A percentile compares a stretch with the other conserved stretches of the same genome.
These are phyloP conservation scores for Hygrophila difformis DNA, from an alignment of 257 asterid species.

Conservation along the genomic window DNA sequence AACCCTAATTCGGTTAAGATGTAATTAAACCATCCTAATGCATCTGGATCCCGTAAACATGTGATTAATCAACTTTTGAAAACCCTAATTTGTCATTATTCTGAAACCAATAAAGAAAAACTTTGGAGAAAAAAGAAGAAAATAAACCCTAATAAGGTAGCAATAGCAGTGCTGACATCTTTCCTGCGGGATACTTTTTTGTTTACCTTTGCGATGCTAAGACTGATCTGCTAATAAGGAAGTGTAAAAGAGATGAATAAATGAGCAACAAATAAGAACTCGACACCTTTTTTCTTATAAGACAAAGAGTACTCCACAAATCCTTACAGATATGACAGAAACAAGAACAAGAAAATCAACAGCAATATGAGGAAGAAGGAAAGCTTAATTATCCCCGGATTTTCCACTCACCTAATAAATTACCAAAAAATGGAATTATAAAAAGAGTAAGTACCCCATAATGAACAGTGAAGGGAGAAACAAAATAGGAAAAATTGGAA, in stretches of 20 bases:
- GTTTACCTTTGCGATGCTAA: conserved; percentile 5
- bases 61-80: neutral
- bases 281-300: conserved; percentile 27
- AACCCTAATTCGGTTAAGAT: conserved; percentile 35
- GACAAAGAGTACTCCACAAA: no score
- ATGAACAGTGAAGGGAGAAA: conserved; percentile 19
- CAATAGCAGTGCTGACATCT: conserved; percentile 8
- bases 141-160: conserved; percentile 23
- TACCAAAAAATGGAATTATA: conserved; percentile 26
- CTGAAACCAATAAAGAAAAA: conserved; percentile 5
- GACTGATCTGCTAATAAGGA: conserved; percentile 2
- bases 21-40: conserved; percentile 1
- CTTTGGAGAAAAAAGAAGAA: neutral
- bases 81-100: conserved; percentile 18
- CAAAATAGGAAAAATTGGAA: conserved; percentile 23
- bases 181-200: conserved; percentile 17
- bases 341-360: conserved; percentile 11
- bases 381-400: conserved; percentile 1
- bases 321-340: conserved; percentile 4
- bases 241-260: conserved; percentile 7
- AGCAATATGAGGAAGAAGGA: conserved; percentile 26
- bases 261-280: conserved; percentile 33
- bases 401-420: conserved; percentile 7
- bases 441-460: conserved; percentile 13
- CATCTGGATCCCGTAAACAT: neutral